Conservation (phyloP, 306 rosid species). For the Pachyrhizus erosus region DNA sequence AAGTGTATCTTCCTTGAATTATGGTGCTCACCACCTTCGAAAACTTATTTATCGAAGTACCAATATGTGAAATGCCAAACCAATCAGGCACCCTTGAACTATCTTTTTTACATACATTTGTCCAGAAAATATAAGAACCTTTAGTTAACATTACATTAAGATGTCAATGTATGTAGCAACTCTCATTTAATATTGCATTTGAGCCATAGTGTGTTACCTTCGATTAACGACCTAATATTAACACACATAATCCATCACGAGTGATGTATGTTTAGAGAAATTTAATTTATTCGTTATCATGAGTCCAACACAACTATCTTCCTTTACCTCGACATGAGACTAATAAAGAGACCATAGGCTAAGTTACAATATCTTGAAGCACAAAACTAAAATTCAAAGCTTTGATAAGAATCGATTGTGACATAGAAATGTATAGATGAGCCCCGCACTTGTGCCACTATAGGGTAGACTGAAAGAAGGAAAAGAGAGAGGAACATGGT, state of each 20-base stretch:
- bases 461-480: background rate
- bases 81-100: background rate
- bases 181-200: background rate
- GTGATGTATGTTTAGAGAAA: background rate
- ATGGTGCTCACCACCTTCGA: background rate
- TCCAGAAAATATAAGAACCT: background rate
- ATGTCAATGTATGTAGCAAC: background rate
- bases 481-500: background rate
- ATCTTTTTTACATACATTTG: background rate
- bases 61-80: background rate
- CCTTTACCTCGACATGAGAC: background rate
- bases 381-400: conserved; percentile 41
- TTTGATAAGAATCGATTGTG: conserved; percentile 34
- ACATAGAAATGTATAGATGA: conserved; percentile 19
- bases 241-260: background rate
- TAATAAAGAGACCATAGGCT: background rate
- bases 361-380: background rate
- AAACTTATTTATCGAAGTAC: background rate
- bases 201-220: background rate
- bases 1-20: background rate
- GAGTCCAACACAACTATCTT: background rate
- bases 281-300: background rate
- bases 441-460: conserved; percentile 34
- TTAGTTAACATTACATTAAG: background rate
- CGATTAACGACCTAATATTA: background rate